Evolutionary conservation across 805 yeast genomes (phyloP), one percentile per base, ranked within the genome.

Genomic region (Suhomyces canberraensis): DNA sequence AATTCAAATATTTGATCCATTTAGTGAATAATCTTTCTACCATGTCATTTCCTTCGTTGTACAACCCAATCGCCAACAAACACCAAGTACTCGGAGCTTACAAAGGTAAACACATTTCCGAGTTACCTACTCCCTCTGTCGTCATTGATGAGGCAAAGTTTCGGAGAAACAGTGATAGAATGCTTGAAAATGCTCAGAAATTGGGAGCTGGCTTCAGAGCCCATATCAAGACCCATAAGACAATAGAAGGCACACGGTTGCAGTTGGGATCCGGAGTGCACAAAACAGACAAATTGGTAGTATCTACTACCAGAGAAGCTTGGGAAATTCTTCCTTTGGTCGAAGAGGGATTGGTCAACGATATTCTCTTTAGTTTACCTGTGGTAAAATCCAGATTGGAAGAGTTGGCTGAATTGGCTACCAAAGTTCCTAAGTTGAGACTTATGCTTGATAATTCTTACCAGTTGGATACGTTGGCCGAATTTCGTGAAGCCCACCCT

Each of bases 141-240:
- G 44, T 79, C 4, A 69, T 81, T 18, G 71, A 77, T 43, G 47
- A 63, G 30, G 36, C 47, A 1, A 54, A 54, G 13, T 71, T 78
- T 45, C 46, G 58, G 22, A 38, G 36, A 13, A 81, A 81, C 50
- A 69, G 79, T 44, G 59, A 58, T 8, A 55, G 54, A 20, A 78
- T 80, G 85, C 62, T 77, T 8, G 47, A 50, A 4, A 68, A 67
- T 37, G 75, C 79, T 0, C 35, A 43, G 1, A 51, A 52, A 1
- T 48, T 79, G 18, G 42, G 48, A 3, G 65, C 67, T 4, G 63
- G 56, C 14, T 83, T 84, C 53, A 66, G 95, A 41, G 81, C 84
- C 3, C 89, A 84, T 52, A 78, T 84, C 16, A 84, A 84, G 56
- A 85, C 93, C 0, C 89, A 82, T 54, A 84, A 85, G 54, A 73